Evolutionary conservation across 768 basidiomycete species (phyloP), one percentile per base, ranked within the genome.

Genomic region (Trichaptum fuscoviolaceum): DNA sequence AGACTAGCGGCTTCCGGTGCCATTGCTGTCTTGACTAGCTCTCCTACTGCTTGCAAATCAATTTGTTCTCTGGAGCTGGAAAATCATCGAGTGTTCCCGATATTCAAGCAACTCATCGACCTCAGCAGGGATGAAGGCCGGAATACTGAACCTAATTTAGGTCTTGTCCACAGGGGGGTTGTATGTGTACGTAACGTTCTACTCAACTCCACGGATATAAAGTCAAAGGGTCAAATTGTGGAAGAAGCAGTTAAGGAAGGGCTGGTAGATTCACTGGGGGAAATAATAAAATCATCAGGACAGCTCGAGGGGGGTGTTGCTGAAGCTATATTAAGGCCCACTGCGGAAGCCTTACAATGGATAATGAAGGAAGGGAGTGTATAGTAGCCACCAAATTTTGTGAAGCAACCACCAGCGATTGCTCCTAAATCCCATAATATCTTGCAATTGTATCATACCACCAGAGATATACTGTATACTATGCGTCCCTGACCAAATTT

Each of bases 1-100:
- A 85, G 91, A 35, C 75, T 93, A 18, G 96, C 96, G n/a, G 93
- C 96, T 0, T 88, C 92, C 0, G 96, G 96, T 20, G 92, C 95
- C 2, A 79, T 98, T 57, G 95, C 96, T 5, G 89, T 88, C 30
- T 76, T 99, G 65, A 90, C 90, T 0, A 80, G 82, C 26, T 84
- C 87, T 0, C 80, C 82, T 0, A 77, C 77, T 34, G 87, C 86
- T 12, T 95, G 93, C 72, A 73, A 76, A 7, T 78, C 81, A 1
- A 77, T 96, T n/a, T 73, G 88, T 18, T 79, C 81, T 35, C 83
- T 95, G 27, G 87, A 93, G 72, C 77, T 76, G 58, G 88, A 92
- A 66, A 83, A 83, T 35, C 85, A 84, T 67, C 83, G 87, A 57
- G 83, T 88, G 8, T 77, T 93, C n/a, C 75, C 82, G 1, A 84